These are phyloP conservation scores for Metschnikowia kofuensis DNA, from an alignment of 805 yeast species.

Conservation along the genomic window DNA sequence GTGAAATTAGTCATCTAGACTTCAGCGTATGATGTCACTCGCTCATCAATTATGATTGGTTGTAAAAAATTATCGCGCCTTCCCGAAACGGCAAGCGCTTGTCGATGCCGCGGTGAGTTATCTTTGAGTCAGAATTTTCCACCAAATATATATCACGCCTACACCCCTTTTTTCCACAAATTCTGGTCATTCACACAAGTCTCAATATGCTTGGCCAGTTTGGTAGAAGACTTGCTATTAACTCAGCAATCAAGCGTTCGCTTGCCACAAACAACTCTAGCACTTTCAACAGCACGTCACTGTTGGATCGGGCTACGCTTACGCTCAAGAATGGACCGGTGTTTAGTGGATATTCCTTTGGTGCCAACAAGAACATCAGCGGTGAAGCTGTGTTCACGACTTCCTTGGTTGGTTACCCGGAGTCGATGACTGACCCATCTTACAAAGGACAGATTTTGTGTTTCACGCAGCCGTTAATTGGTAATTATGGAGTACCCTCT, in stretches of 20 bases:
- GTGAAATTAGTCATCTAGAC: constrained; percentile 5
- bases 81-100: constrained; percentile 19
- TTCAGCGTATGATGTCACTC: constrained; percentile 3
- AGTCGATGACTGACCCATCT: constrained; percentile 98
- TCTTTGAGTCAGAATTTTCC: constrained; percentile 18
- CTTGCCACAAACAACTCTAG: constrained; percentile 36
- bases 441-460: constrained; percentile 96
- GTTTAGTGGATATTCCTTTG: constrained; percentile 91
- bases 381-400: constrained; percentile 99
- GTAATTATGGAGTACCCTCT: constrained; percentile 97
- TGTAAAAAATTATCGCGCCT: constrained; percentile 8
- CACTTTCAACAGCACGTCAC: constrained; percentile 33
- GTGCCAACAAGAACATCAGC: constrained; percentile 86
- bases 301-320: constrained; percentile 78
- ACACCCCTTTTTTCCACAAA: background rate
- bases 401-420: constrained; percentile 97
- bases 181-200: background rate
- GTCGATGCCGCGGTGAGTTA: constrained; percentile 26
- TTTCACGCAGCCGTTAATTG: constrained; percentile 95
- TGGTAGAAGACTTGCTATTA: constrained; percentile 3
- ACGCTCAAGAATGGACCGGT: constrained; percentile 92
- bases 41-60: constrained; percentile 8
- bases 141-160: background rate
- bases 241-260: constrained; percentile 19
- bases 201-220: constrained; percentile 10